These are phyloP conservation scores for Penicillium soppii DNA, from an alignment of 495 filamentous ascomycete species.

Conservation along the genomic window DNA sequence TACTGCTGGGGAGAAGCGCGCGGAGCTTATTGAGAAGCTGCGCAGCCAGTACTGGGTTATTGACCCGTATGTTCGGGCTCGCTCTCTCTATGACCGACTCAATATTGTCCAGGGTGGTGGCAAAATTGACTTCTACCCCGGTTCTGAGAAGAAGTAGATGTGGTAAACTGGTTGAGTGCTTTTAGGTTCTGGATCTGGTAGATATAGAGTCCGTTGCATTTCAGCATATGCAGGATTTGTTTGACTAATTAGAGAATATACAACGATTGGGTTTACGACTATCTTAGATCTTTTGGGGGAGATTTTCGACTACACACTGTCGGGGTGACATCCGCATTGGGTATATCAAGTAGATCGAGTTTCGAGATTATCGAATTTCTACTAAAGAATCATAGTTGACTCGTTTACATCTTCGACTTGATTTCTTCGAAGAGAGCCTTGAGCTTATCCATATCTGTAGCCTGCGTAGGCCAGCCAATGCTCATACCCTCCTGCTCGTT, in stretches of 20 bases:
- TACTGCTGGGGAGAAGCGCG: constrained; percentile 58
- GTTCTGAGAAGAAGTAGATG: constrained; percentile 22
- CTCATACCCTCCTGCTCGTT: constrained; percentile 77
- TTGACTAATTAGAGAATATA: constrained; percentile 7
- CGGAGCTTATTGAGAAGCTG: constrained; percentile 60
- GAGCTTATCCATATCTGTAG: constrained; percentile 76
- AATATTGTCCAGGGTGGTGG: constrained; percentile 67
- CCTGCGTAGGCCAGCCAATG: constrained; percentile 76
- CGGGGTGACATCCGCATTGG: no score
- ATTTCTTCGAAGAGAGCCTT: constrained; percentile 79
- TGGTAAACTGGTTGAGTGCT: no score
- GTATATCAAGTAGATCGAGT: no score
- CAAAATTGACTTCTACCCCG: constrained; percentile 66
- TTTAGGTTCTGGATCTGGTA: background rate
- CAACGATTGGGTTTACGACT: no score
- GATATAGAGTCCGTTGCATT: constrained; percentile 4
- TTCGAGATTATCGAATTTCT: no score
- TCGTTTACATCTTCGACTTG: constrained; percentile 79
- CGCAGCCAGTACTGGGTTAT: constrained; percentile 79
- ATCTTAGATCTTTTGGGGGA: no score
- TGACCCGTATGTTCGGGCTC: constrained; percentile 73
- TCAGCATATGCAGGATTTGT: constrained; percentile 9
- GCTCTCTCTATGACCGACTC: constrained; percentile 71
- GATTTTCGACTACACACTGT: no score
- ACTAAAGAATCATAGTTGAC: background rate